Percentiles rank a stretch among this genome's conserved stretches.
These are phyloP conservation scores for Leccinum uliginosum DNA, from an alignment of 768 basidiomycete species.

Conservation along the genomic window DNA sequence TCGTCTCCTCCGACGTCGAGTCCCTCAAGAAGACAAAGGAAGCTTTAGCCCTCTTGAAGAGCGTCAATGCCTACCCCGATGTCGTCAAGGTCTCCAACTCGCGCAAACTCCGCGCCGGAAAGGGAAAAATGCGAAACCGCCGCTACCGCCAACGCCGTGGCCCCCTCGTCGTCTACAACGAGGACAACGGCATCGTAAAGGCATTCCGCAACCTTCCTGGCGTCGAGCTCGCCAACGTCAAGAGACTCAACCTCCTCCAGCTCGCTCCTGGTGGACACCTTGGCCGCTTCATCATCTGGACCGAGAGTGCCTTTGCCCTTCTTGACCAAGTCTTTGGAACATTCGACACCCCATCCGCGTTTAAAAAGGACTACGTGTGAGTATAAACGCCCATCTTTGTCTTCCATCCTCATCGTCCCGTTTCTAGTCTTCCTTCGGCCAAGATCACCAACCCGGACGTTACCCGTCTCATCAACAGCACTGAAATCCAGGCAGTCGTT, in stretches of 20 bases:
- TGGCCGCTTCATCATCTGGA: conserved; percentile 99
- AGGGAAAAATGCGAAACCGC: conserved; percentile 96
- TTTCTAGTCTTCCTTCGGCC: conserved; percentile 76
- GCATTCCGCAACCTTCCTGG: conserved; percentile 99
- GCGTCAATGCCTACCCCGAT: conserved; percentile 84
- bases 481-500: conserved; percentile 95
- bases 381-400: conserved; percentile 21
- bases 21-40: conserved; percentile 95
- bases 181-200: conserved; percentile 96
- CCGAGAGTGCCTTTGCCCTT: conserved; percentile 85
- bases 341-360: conserved; percentile 76
- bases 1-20: conserved; percentile 75
- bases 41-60: conserved; percentile 90
- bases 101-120: conserved; percentile 93
- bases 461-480: conserved; percentile 96
- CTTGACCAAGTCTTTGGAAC: conserved; percentile 97
- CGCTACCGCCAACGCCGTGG: conserved; percentile 96
- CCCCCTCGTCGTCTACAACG: conserved; percentile 94
- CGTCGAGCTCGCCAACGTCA: conserved; percentile 94
- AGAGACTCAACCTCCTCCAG: conserved; percentile 93
- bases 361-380: conserved; percentile 88
- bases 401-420: not conserved
- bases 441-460: conserved; percentile 98
- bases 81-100: conserved; percentile 97
- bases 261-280: conserved; percentile 99